Evolutionary conservation across 768 basidiomycete species (phyloP), one percentile per base, ranked within the genome.

Genomic region (Trametes maxima): DNA sequence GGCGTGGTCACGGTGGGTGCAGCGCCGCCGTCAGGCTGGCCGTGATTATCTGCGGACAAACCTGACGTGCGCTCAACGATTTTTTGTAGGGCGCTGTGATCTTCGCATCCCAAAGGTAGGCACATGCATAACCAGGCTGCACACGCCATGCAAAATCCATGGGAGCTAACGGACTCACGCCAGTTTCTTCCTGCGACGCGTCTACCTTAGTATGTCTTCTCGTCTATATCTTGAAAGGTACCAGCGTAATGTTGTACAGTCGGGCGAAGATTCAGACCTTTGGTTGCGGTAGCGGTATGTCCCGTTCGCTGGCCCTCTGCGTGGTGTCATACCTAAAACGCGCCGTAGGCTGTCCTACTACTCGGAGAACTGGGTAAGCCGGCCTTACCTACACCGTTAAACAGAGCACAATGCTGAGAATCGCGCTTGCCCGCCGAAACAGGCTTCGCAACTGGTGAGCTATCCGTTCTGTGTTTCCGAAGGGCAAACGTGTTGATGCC

Each of bases 1-100:
- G 59, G 59, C n/a, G 54, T 60, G 7, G 37, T 49, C 16, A 60
- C 59, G 28, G 59, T 60, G 52, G 21, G 59, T 44, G 6, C 36
- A 6, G 11, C 5, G 11, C 13, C 19, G 19, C 21, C 16, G 39
- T 36, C 8, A n/a, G 3, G 12, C 24, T 33, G 5, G 2, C 22
- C n/a, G 13, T 10, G 22, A 6, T 6, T 5, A 5, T 10, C 8
- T 33, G 42, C n/a, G 46, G 13, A 24, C 40, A 42, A 5, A n/a
- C 22, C 4, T 2, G 10, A 35, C 47, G 25, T 17, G 21, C 10
- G 28, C 37, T 44, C 4, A 49, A 12, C 25, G 17, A 7, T 13
- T 50, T 2, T 39, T 12, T 24, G 8, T 44, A 60, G 51, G 52
- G 52, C 19, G 36, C 35, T 6, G 53, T 54, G 17, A 47, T 60